phyloP scores from a whole-genome alignment of 2,329 filamentous ascomycete species.

The Penicillium palitans region DNA sequence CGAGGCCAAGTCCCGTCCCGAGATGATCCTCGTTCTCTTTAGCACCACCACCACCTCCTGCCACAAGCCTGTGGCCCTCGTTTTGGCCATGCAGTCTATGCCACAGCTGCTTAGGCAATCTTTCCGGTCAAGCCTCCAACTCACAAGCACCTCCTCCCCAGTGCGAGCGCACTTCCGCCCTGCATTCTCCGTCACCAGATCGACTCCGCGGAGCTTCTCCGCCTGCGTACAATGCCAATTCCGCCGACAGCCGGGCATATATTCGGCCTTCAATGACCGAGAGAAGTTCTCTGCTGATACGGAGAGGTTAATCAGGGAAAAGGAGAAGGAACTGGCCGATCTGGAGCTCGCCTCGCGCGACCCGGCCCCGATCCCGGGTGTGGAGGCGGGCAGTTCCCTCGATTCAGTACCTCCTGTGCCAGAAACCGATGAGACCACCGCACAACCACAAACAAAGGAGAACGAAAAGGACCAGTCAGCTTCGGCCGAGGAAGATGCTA shows the following conservation, averaged over 20 bases:
- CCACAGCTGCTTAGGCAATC: slow-evolving; percentile 43
- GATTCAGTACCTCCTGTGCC: slow-evolving; percentile 13
- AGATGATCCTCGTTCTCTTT: slow-evolving; percentile 19
- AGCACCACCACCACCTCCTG: slow-evolving; percentile 16
- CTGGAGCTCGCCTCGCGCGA: slow-evolving; percentile 24
- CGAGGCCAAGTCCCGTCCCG: slow-evolving; percentile 18
- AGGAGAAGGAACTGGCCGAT: slow-evolving; percentile 10
- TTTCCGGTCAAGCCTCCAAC: slow-evolving; percentile 30
- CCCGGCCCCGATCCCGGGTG: slow-evolving; percentile 17
- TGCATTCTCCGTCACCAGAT: slow-evolving; percentile 23
- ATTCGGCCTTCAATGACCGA: slow-evolving; percentile 27
- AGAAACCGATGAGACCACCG: slow-evolving; percentile 10
- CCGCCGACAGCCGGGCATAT: slow-evolving; percentile 31
- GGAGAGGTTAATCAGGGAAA: slow-evolving; percentile 14
- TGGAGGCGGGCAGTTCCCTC: slow-evolving; percentile 24
- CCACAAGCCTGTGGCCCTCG: slow-evolving; percentile 23
- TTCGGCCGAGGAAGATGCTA: slow-evolving; percentile 11
- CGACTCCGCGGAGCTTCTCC: slow-evolving; percentile 35
- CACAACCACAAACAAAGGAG: slow-evolving; percentile 14
- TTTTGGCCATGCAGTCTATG: slow-evolving; percentile 43
- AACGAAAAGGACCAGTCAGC: slow-evolving; percentile 14
- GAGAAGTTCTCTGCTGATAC: slow-evolving; percentile 27
- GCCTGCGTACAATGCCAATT: slow-evolving; percentile 48
- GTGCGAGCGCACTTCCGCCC: slow-evolving; percentile 26
- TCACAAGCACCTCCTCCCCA: slow-evolving; percentile 27